phyloP scores from a whole-genome alignment of 768 basidiomycete genomes.

The Hypsizygus marmoreus region DNA sequence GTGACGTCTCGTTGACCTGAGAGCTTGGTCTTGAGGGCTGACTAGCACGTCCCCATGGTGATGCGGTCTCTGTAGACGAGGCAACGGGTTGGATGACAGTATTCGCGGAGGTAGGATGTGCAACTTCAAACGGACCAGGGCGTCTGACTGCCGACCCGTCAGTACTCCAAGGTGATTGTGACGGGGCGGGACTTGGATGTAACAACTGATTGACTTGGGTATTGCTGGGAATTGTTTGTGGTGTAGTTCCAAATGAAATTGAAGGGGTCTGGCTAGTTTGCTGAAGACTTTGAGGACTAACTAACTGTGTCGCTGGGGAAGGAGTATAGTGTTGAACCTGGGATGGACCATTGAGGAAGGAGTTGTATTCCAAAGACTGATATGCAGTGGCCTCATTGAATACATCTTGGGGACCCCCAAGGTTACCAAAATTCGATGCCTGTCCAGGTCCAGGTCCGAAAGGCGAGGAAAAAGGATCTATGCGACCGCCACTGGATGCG shows the following conservation, averaged over 20 bases:
- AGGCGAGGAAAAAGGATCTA: slow-evolving; percentile 16
- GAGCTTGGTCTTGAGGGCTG: slow-evolving; percentile 27
- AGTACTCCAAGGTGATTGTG: slow-evolving; percentile 40
- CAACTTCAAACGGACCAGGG: slow-evolving; percentile 43
- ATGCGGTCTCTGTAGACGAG: no score
- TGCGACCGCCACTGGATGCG: slow-evolving; percentile 11
- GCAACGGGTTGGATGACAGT: slow-evolving; percentile 26
- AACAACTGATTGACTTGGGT: slow-evolving; percentile 17
- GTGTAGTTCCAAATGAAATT: slow-evolving; percentile 12
- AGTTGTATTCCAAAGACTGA: slow-evolving; percentile 11
- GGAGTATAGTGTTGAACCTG: slow-evolving; percentile 18
- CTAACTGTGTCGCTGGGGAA: slow-evolving; percentile 14
- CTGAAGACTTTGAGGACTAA: slow-evolving; percentile 3
- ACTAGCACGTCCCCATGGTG: slow-evolving; percentile 39
- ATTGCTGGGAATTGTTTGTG: slow-evolving; percentile 19
- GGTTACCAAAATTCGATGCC: slow-evolving; percentile 8
- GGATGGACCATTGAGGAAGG: slow-evolving; percentile 9
- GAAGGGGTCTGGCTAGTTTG: slow-evolving; percentile 9
- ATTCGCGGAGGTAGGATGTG: slow-evolving; percentile 44
- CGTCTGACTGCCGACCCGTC: slow-evolving; percentile 30
- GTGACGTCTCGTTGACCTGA: slow-evolving; percentile 45
- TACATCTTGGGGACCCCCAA: slow-evolving; percentile 12
- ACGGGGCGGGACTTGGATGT: slow-evolving; percentile 18
- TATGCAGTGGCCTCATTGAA: slow-evolving; percentile 9
- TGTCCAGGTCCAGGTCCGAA: slow-evolving; percentile 14